Percentiles rank a stretch among this genome's conserved stretches.
These are phyloP conservation scores for Aspergillus cavernicola DNA, from an alignment of 495 filamentous ascomycete species.

Conservation along the genomic window DNA sequence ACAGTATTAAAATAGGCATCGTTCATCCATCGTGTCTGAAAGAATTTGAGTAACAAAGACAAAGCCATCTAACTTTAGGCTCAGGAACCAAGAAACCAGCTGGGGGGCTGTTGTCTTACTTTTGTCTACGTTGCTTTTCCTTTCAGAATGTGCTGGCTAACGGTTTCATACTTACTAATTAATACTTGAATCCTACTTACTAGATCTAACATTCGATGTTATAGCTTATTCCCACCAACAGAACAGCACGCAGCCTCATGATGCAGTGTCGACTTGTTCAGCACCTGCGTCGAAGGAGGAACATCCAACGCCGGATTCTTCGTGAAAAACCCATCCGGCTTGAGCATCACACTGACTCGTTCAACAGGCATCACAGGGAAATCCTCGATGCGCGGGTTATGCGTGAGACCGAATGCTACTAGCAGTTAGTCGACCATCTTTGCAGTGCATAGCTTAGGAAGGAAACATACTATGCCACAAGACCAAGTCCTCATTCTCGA, in stretches of 20 bases:
- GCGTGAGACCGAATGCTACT: slow-evolving; percentile 57
- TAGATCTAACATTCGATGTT: neutral
- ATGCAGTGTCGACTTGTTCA: slow-evolving; percentile 25
- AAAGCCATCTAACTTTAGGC: too few relatives aligned
- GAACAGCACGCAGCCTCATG: slow-evolving; percentile 36
- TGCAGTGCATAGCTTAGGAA: neutral
- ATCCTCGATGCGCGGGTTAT: slow-evolving; percentile 57
- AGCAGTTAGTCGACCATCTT: neutral
- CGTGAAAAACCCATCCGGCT: slow-evolving; percentile 72
- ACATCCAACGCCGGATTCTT: slow-evolving; percentile 74
- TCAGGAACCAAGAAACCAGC: too few relatives aligned
- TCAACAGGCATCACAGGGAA: slow-evolving; percentile 64
- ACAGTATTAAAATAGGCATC: too few relatives aligned
- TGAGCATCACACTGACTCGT: slow-evolving; percentile 53
- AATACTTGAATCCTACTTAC: too few relatives aligned
- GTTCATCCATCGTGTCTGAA: too few relatives aligned
- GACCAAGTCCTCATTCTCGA: slow-evolving; percentile 47
- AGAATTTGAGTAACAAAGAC: too few relatives aligned
- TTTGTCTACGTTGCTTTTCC: too few relatives aligned
- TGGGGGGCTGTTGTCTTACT: too few relatives aligned
- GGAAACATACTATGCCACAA: slow-evolving; percentile 40
- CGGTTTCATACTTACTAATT: too few relatives aligned
- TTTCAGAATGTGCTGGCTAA: too few relatives aligned
- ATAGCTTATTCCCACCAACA: slow-evolving; percentile 31
- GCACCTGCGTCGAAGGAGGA: slow-evolving; percentile 31